Evolutionary conservation across 148 eudicot genomes (phyloP), one percentile per base, ranked within the genome.

Genomic region (Rhododendron ovatum): DNA sequence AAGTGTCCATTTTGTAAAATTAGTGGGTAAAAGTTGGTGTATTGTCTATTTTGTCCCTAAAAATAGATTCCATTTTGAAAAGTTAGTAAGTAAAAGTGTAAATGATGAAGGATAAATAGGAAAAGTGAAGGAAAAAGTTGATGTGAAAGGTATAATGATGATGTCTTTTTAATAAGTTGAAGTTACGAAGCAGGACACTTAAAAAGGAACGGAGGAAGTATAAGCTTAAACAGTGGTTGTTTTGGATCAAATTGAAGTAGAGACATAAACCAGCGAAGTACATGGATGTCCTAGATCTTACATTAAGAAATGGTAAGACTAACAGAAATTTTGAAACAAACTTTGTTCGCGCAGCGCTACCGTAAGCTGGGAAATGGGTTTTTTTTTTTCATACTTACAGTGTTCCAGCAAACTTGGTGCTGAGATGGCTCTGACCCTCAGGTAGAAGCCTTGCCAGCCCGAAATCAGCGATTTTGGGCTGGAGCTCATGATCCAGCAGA

Each of bases 331-430:
- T 18, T 7, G 0, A 15, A 69, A 69, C 17, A 13, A 69, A 69
- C 15, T 28, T 28, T 13, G 75, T 24, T 63, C 8, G 18, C 3
- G 3, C 57, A 13, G 57, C 11, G 37, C 39, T 33, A 5, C 7
- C 45, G 5, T 78, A 78, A n/a, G 18, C 1, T 13, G 63, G 24
- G 28, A 78, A 85, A 78, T 61, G 51, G 51, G 80, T 24, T n/a
- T 14, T 0, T 35, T 35, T 0, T 35, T 35, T 80, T 12, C 53
- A 82, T 55, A 55, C 91, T 89, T 88, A 91, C 93, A 91, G 83
- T 81, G 93, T 91, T n/a, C 93, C 93, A 13, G 89, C 93, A 87
- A 91, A 91, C 55, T 67, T 90, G 81, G 91, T 91, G 87, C 90
- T 91, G 24, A 91, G 80, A 86, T 91, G 93, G 59, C 87, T 91